phyloP scores from a whole-genome alignment of 176 grass and related monocot genomes.

The Eleusine indica region DNA sequence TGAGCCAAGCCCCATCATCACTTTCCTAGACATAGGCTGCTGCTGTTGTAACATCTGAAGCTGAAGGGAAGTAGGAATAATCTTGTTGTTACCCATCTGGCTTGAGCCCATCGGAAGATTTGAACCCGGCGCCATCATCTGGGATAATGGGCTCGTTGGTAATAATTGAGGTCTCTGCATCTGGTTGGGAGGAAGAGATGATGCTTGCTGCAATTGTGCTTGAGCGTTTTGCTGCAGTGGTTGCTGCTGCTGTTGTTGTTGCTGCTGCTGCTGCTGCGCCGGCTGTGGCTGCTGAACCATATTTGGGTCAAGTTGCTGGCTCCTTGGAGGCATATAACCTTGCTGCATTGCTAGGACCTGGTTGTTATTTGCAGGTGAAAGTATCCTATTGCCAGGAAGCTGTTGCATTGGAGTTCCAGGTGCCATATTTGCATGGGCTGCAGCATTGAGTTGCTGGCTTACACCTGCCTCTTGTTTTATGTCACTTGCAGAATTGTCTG shows the following conservation, averaged over 20 bases:
- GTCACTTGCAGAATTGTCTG: constrained; percentile 61
- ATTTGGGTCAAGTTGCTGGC: constrained; percentile 72
- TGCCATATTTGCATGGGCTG: constrained; percentile 57
- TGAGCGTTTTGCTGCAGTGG: constrained; percentile 66
- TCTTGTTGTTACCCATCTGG: constrained; percentile 68
- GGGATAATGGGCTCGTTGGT: constrained; percentile 67
- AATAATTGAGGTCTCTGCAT: constrained; percentile 78
- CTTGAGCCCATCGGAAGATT: constrained; percentile 69
- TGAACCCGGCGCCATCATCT: constrained; percentile 66
- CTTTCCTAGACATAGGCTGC: constrained; percentile 72
- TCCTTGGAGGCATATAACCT: constrained; percentile 74
- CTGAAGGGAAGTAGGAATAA: constrained; percentile 50
- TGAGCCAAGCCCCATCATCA: constrained; percentile 76
- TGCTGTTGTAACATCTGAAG: constrained; percentile 75
- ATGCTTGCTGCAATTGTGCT: constrained; percentile 68
- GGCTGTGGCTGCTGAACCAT: constrained; percentile 70
- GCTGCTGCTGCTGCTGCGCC: constrained; percentile 43
- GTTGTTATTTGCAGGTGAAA: constrained; percentile 66
- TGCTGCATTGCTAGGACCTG: constrained; percentile 65
- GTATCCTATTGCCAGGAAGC: constrained; percentile 64
- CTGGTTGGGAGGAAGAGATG: constrained; percentile 65
- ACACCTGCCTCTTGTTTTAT: constrained; percentile 73
- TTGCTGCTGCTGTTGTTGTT: constrained; percentile 42
- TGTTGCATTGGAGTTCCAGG: constrained; percentile 58
- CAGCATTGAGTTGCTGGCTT: constrained; percentile 66